Evolutionary conservation across 352 stramenopile species (phyloP), one percentile per base, ranked within the genome.

Genomic region (Phytophthora lateralis): DNA sequence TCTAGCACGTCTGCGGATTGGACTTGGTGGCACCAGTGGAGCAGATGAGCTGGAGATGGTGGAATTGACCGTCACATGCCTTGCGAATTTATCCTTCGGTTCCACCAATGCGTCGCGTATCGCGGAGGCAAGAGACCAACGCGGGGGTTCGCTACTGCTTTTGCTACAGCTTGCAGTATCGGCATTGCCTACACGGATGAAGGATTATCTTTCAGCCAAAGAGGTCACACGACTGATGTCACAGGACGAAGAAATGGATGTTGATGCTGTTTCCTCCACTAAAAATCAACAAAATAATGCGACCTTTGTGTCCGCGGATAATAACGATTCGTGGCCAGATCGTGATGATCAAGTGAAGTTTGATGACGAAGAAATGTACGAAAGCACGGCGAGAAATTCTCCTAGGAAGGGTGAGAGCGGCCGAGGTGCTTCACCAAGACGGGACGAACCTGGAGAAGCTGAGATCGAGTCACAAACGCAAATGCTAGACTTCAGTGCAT

Each of bases 71-170:
- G 70, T 84, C 30, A 84, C 75, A 2, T 88, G 76, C 32, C 63
- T 91, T 6, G 85, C 76, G 0, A 91, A 91, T 32, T 63, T 93
- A 6, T 90, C 82, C 3, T 91, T 92, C 41, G 60, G 73, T 6
- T 38, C 68, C 0, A 44, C 51, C 1, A 93, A 89, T 37, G 77
- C 74, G 1, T 64, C 39, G 0, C 73, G 58, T 14, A 89, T 93
- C 20, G 71, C 74, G 0, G 63, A 83, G 17, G 35, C 38, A 50
- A 67, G 11, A 49, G 34, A 61, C 30, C 50, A 67, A 24, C 24
- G 8, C 15, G 59, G 38, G 3, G 64, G 60, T 0, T 85, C 80
- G 1, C 46, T 91, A 0, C 27, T 71, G 1, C 34, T 85, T 2
- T 42, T 91, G 3, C 55, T 91, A 6, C 83, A 82, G 24, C 71